Conservation (phyloP, 129 eudicot genomes). For the Lonicera japonica region DNA sequence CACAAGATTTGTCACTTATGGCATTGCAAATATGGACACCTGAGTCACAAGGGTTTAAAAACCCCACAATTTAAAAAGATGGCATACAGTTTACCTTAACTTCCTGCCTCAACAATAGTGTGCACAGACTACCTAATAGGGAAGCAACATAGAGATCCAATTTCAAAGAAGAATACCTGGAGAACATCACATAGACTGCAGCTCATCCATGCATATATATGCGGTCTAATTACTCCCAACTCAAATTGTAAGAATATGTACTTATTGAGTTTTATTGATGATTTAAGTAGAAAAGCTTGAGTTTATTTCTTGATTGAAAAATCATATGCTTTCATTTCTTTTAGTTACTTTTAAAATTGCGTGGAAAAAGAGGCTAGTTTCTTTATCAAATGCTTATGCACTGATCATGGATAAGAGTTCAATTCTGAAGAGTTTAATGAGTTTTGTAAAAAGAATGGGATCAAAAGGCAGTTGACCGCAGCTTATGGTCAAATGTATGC, state of each 20-base stretch:
- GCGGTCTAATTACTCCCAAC: background rate
- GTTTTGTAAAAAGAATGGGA: background rate
- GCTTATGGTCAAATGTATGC: background rate
- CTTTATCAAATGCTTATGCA: too few species aligned
- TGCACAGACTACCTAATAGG: background rate
- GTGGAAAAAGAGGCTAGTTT: too few species aligned
- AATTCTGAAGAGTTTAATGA: background rate
- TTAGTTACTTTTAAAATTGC: too few species aligned
- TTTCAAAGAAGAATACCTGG: background rate
- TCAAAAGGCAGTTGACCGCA: too few species aligned
- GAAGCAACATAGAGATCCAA: too few species aligned
- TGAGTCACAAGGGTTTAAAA: background rate
- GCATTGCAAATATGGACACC: background rate
- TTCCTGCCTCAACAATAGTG: background rate
- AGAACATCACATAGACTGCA: background rate
- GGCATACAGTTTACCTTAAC: background rate
- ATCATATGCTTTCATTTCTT: too few species aligned
- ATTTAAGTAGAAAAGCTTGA: background rate
- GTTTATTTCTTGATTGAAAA: too few species aligned
- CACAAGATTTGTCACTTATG: too few species aligned
- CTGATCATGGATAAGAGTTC: too few species aligned
- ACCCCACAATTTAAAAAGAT: background rate
- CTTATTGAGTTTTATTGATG: background rate
- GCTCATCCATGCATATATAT: background rate
- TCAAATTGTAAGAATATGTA: background rate